These are phyloP conservation scores for Diaporthe ampelina DNA, from an alignment of 2,329 filamentous ascomycete species.

Conservation along the genomic window DNA sequence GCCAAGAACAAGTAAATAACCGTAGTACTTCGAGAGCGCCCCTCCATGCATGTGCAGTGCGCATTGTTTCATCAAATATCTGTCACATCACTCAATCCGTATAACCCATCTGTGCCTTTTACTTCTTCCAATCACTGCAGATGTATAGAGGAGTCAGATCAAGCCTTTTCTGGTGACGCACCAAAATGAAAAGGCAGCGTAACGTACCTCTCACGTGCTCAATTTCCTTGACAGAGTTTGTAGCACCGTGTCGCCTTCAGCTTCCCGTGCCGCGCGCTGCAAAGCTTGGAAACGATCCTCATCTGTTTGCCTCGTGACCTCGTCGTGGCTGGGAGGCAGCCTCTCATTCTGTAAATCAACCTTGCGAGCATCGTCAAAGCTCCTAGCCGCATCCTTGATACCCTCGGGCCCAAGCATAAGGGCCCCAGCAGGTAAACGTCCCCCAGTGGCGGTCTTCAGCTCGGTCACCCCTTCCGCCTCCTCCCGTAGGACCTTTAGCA, in stretches of 20 bases:
- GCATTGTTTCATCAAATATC: too few relatives aligned
- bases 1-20: too few relatives aligned
- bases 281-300: conserved; percentile 86
- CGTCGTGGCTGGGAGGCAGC: conserved; percentile 91
- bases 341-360: conserved; percentile 97
- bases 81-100: too few relatives aligned
- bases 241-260: conserved; percentile 90
- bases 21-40: too few relatives aligned
- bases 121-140: too few relatives aligned
- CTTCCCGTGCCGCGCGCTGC: conserved; percentile 87
- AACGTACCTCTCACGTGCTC: conserved; percentile 82
- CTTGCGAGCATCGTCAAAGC: conserved; percentile 96
- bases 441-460: conserved; percentile 95
- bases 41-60: too few relatives aligned
- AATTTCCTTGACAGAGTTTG: conserved; percentile 90
- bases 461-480: conserved; percentile 97
- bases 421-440: conserved; percentile 91
- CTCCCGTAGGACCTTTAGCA: conserved; percentile 98
- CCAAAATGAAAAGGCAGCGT: too few relatives aligned
- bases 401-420: conserved; percentile 98
- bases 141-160: too few relatives aligned
- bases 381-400: conserved; percentile 95
- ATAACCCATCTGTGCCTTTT: too few relatives aligned
- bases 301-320: conserved; percentile 86
- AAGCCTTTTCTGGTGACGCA: too few relatives aligned